Evolutionary conservation across 179 eudicot genomes (phyloP).

Genomic region (Vitellaria paradoxa): DNA sequence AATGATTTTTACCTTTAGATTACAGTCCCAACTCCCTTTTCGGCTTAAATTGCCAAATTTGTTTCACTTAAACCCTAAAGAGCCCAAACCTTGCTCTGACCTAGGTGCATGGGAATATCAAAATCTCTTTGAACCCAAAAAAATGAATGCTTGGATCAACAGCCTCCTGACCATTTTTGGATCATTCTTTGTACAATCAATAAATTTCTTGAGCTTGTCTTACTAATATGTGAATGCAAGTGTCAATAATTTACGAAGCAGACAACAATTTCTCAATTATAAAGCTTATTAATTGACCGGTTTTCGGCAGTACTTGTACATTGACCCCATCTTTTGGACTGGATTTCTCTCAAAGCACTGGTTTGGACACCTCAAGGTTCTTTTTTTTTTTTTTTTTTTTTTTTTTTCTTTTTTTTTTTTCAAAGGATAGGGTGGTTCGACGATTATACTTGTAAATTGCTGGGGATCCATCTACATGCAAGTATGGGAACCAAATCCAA

Average conservation of each 20-base stretch:
- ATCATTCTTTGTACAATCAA: not conserved
- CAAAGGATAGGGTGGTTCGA: no score
- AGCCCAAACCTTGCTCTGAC: not conserved
- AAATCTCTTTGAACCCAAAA: not conserved
- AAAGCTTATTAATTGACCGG: not conserved
- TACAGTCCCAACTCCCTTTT: not conserved
- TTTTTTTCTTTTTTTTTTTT: no score
- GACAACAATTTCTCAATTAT: conserved; percentile 2
- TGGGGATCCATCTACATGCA: no score
- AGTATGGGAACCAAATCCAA: not conserved
- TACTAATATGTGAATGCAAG: no score
- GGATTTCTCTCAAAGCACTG: not conserved
- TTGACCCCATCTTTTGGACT: not conserved
- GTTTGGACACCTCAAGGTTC: not conserved
- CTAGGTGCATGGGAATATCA: not conserved
- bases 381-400: no score
- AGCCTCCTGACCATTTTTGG: conserved; percentile 1
- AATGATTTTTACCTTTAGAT: not conserved
- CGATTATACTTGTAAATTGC: no score
- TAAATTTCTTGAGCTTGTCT: not conserved
- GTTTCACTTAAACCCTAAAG: not conserved
- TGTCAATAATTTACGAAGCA: not conserved
- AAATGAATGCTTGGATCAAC: not conserved
- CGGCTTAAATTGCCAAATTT: not conserved
- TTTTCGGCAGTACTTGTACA: not conserved